Evolutionary conservation across 345 rosid genomes (phyloP).

Genomic region (Brassica nigra): DNA sequence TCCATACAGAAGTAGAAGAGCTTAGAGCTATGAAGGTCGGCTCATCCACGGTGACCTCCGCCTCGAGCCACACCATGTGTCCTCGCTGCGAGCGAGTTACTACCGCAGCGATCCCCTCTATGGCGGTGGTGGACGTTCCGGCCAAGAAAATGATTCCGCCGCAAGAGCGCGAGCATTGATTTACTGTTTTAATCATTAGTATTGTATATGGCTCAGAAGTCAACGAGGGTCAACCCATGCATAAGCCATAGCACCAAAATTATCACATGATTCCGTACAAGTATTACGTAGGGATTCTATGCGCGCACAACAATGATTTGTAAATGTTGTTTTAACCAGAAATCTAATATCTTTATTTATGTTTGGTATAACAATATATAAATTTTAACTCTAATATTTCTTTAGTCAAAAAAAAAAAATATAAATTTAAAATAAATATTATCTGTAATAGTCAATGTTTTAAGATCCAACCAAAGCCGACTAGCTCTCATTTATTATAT

Average conservation of each 20-base stretch:
- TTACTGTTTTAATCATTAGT: not conserved
- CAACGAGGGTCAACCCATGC: conserved; percentile 3
- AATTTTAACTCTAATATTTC: too few relatives aligned
- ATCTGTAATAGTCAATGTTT: too few relatives aligned
- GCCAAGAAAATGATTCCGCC: conserved; percentile 19
- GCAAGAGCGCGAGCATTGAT: conserved; percentile 22
- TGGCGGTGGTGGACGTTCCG: conserved; percentile 7
- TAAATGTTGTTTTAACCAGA: conserved; percentile 16
- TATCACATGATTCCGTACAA: conserved; percentile 25
- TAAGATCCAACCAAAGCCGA: too few relatives aligned
- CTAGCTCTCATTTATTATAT: too few relatives aligned
- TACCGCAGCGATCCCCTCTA: conserved; percentile 41
- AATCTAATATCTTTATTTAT: not conserved
- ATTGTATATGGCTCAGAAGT: conserved; percentile 13
- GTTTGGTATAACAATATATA: not conserved
- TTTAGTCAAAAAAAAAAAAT: too few relatives aligned
- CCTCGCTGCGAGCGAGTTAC: conserved; percentile 90
- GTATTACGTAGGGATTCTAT: conserved; percentile 12
- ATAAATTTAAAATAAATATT: too few relatives aligned
- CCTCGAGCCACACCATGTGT: conserved; percentile 87
- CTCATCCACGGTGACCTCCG: conserved; percentile 57
- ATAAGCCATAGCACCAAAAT: not conserved
- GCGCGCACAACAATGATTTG: conserved; percentile 11
- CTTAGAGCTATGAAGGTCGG: conserved; percentile 80
- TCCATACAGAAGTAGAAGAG: conserved; percentile 93